Base-by-base conservation (phyloP, 495 filamentous ascomycete genomes). In the Cryomyces antarcticus region DNA sequence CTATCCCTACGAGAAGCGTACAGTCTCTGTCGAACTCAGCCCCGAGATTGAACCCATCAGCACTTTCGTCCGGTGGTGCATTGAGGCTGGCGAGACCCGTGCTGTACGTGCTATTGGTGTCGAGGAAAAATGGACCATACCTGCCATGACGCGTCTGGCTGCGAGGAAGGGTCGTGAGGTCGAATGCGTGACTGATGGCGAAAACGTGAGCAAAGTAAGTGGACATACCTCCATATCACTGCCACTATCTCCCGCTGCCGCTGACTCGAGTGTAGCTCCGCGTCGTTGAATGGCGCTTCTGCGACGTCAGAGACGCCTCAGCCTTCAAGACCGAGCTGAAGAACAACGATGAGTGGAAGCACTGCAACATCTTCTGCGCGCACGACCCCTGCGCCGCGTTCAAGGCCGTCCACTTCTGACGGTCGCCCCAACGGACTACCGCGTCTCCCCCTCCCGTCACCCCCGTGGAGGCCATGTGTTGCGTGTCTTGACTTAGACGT, bases 311-410 rank as follows among this genome's bases (percentile, higher is more conserved):
- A 1, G 55, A 67, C 37, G 66, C 63, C 1, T 56, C 64, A 6
- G 49, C 51, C 5, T 69, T 69, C 53, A 57, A 56, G 31, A 46
- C 49, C 7, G 41, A 44, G 4, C 46, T 67, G 6, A 33, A 48
- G 29, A 54, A 66, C 34, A 50, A 59, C 27, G 53, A 59, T 13
- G 62, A 62, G 4, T 69, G 60, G 57, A 60, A 67, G 50, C 53
- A 57, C n/a, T 60, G 57, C 56, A 59, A 58, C 39, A 52, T 66
- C 37, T 44, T 49, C 30, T 66, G 57, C 39, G 57, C 54, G 5
- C 29, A 48, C 39, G 69, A 72, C 43, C 68, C 69, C 56, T 69
- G 52, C 40, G 52, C 49, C 12, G n/a, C 34, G 2, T 9, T 4
- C 31, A 38, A 17, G n/a, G 39, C 38, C 30, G 29, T 42, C 31